Evolutionary conservation across 106 monocot species (phyloP).

Genomic region (Allium cepa): DNA sequence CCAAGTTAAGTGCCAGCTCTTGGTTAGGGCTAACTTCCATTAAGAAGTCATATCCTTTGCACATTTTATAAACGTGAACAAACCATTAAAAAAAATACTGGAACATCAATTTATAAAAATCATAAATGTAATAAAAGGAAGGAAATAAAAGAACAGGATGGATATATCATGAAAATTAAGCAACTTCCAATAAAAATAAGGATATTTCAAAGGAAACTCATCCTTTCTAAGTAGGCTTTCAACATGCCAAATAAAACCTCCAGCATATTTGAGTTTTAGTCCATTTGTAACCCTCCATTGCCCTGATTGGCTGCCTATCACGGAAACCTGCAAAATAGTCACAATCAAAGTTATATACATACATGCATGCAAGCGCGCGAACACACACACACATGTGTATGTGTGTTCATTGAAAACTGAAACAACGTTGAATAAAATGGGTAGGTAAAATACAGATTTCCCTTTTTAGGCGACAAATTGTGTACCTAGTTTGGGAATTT

Average conservation of each 20-base stretch:
- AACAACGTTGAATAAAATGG: not conserved
- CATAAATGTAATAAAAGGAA: too few relatives aligned
- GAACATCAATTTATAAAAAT: too few relatives aligned
- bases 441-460: constrained; percentile 37
- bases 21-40: constrained; percentile 73
- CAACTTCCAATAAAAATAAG: constrained; percentile 35
- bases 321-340: constrained; percentile 50
- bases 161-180: constrained; percentile 3
- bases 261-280: constrained; percentile 52
- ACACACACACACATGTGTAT: not conserved
- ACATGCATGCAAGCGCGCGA: not conserved
- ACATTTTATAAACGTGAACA: constrained; percentile 53
- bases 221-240: constrained; percentile 45
- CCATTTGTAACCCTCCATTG: constrained; percentile 62
- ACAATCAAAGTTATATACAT: not conserved
- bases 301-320: constrained; percentile 71
- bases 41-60: constrained; percentile 9
- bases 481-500: constrained; percentile 11
- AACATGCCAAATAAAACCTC: constrained; percentile 67
- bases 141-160: constrained; percentile 32
- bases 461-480: constrained; percentile 59
- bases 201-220: constrained; percentile 94
- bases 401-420: too few relatives aligned
- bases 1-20: constrained; percentile 48
- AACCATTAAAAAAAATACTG: not conserved